Base-by-base conservation (phyloP, 2,329 filamentous ascomycete genomes). In the Iodosphaeria phyllophila region DNA sequence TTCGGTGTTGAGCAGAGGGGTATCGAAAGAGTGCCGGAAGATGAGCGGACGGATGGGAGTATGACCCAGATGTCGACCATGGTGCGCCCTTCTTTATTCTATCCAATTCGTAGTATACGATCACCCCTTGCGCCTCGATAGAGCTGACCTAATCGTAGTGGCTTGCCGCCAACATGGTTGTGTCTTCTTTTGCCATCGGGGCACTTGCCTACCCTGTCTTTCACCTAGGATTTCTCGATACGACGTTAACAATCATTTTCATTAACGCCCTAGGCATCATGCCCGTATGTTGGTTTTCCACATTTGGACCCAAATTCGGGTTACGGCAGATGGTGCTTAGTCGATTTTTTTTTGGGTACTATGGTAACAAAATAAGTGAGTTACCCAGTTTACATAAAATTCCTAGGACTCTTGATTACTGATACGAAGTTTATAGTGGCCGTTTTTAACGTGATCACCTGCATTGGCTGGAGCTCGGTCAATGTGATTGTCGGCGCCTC, bases 401-500 rank as follows among this genome's bases (percentile, higher is more conserved):
- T 19, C 5, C 13, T 10, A 22, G 28, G 22, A 18, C 24, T 6
- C 16, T 10, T 14, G 21, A 15, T 20, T 36, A 9, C 15, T 18
- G 22, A n/a, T n/a, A n/a, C n/a, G n/a, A n/a, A n/a, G n/a, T n/a
- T n/a, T n/a, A n/a, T 32, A 60, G 65, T 79, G 41, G 74, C 74
- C 26, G 48, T 74, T 36, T 70, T 83, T 43, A 78, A 79, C 46
- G 52, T 75, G 19, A 50, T 79, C 10, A 69, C 73, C 16, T 79
- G 70, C 40, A 45, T 82, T 5, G 78, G 78, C 24, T 86, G 79
- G 71, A 73, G 72, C 4, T 60, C 72, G 0, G 71, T 83, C 35
- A 86, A 89, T 41, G 64, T 68, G 27, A 83, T 89, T 32, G 76
- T 86, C 10, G 79, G 77, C 11, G 75, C 76, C 1, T 74, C 86